Evolutionary conservation across 202 grass and related monocot species (phyloP).

Genomic region (Panicum virgatum): DNA sequence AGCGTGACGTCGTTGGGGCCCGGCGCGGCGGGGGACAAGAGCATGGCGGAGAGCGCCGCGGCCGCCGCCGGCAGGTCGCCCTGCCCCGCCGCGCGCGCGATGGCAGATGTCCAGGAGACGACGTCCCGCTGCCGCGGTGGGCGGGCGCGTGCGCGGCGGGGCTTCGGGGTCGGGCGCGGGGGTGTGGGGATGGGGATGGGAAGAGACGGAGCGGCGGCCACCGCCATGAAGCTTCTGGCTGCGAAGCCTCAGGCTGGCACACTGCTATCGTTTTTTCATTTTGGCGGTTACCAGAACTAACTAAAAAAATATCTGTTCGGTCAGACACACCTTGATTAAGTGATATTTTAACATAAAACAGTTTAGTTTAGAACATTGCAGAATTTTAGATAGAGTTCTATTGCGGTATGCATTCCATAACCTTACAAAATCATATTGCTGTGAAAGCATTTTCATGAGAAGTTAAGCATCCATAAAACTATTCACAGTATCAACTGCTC

Average conservation of each 20-base stretch:
- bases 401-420: background rate
- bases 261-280: background rate
- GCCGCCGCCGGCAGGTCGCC: slow-evolving; percentile 45
- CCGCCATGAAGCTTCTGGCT: slow-evolving; percentile 31
- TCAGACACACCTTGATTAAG: too few species aligned
- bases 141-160: background rate
- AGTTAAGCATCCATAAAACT: too few species aligned
- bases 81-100: slow-evolving; percentile 48
- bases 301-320: too few species aligned
- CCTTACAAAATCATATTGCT: too few species aligned
- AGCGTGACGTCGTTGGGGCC: slow-evolving; percentile 49
- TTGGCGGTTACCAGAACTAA: too few species aligned
- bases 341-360: too few species aligned
- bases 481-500: too few species aligned
- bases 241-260: background rate
- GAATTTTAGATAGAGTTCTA: background rate
- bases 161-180: background rate
- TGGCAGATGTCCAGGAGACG: slow-evolving; percentile 57
- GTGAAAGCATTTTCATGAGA: too few species aligned
- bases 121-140: slow-evolving; percentile 35
- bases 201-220: slow-evolving; percentile 25
- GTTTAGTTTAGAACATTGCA: too few species aligned
- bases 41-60: slow-evolving; percentile 41
- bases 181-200: slow-evolving; percentile 1
- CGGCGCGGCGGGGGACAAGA: slow-evolving; percentile 55